Conservation (phyloP, 148 eudicot genomes). For the Camellia sinensis region DNA sequence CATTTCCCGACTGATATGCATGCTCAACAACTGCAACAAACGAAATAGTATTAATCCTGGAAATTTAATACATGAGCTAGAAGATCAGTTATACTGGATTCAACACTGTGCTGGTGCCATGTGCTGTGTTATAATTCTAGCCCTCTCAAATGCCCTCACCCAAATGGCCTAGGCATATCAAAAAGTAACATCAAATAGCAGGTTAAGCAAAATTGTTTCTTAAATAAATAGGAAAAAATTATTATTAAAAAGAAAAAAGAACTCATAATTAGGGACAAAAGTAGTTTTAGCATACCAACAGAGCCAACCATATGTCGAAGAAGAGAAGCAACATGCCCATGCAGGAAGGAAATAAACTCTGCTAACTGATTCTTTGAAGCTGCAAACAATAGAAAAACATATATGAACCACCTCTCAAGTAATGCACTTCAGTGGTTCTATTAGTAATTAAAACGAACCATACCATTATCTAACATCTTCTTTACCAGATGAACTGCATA, state of each 20-base stretch:
- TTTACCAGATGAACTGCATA: slow-evolving; percentile 89
- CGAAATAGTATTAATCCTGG: slow-evolving; percentile 6
- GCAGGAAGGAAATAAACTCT: slow-evolving; percentile 71
- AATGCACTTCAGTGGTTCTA: neutral
- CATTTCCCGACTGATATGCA: slow-evolving; percentile 73
- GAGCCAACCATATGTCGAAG: slow-evolving; percentile 89
- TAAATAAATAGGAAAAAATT: neutral
- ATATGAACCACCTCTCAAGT: neutral
- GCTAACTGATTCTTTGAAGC: slow-evolving; percentile 85
- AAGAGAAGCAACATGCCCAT: slow-evolving; percentile 91
- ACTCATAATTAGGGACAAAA: neutral
- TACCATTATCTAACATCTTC: slow-evolving; percentile 93
- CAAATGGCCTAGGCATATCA: neutral
- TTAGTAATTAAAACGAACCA: slow-evolving; percentile 6
- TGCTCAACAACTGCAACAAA: slow-evolving; percentile 74
- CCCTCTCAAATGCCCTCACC: slow-evolving; percentile 4
- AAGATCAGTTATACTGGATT: neutral
- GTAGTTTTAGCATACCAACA: slow-evolving; percentile 52
- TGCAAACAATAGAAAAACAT: slow-evolving; percentile 30
- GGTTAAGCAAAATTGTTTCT: neutral
- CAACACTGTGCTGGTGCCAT: neutral
- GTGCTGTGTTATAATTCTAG: neutral
- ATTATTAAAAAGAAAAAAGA: neutral
- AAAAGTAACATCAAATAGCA: neutral
- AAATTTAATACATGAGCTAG: neutral